Percentiles rank a stretch among this genome's conserved stretches.
Conservation (phyloP, 352 stramenopile genomes). For the Phytopythium kandeliae region DNA sequence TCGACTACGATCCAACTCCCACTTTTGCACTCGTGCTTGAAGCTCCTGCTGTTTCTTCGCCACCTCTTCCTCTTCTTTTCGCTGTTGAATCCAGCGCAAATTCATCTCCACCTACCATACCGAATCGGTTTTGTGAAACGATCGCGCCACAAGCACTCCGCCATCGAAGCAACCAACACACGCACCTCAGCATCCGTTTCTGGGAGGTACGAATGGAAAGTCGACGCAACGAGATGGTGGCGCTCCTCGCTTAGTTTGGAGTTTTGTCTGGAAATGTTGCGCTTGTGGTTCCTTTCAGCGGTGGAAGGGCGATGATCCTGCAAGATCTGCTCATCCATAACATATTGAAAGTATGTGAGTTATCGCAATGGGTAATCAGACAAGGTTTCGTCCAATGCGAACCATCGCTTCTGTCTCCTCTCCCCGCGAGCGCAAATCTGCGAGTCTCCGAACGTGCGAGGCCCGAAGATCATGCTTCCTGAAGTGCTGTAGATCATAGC, state of each 20-base stretch:
- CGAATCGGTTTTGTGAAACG: no score
- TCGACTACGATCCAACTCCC: conserved; percentile 56
- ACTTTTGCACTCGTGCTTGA: conserved; percentile 38
- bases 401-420: conserved; percentile 11
- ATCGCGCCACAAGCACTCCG: no score
- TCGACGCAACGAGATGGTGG: conserved; percentile 33
- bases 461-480: conserved; percentile 53
- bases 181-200: conserved; percentile 62
- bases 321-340: not conserved
- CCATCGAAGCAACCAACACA: no score
- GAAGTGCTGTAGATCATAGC: conserved; percentile 26
- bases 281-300: not conserved
- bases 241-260: conserved; percentile 9
- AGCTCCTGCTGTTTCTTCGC: conserved; percentile 47
- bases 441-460: conserved; percentile 63
- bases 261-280: not conserved
- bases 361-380: no score
- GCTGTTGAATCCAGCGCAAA: conserved; percentile 51
- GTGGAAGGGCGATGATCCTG: not conserved
- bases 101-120: conserved; percentile 50
- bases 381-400: no score
- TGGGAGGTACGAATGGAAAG: conserved; percentile 49
- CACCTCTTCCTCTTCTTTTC: conserved; percentile 36
- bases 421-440: conserved; percentile 32
- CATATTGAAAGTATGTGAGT: no score